Evolutionary conservation across 768 basidiomycete species (phyloP).

Genomic region (Mycena alexandri): DNA sequence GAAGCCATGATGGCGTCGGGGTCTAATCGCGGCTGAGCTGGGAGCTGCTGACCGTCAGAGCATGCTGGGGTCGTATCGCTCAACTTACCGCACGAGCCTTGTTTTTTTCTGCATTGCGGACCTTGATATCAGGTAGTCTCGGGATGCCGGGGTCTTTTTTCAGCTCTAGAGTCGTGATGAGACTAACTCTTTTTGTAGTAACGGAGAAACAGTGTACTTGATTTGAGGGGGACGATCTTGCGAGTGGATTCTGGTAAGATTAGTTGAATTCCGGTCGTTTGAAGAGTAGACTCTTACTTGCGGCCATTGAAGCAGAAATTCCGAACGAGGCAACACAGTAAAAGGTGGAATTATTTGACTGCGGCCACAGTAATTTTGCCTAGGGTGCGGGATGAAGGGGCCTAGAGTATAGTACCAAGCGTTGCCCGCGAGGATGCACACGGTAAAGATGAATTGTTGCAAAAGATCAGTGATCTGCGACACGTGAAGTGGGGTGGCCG

Average conservation of each 20-base stretch:
- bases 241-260: conserved; percentile 30
- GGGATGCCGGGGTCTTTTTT: conserved; percentile 94
- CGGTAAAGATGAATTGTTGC: too few species aligned
- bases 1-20: conserved; percentile 79
- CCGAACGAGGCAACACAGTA: too few species aligned
- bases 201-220: conserved; percentile 30
- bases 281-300: conserved; percentile 19
- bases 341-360: too few species aligned
- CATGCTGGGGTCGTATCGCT: background rate
- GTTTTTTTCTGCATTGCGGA: conserved; percentile 64
- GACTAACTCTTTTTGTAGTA: background rate
- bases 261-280: background rate
- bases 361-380: too few species aligned
- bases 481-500: background rate
- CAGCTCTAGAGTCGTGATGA: conserved; percentile 62
- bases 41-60: conserved; percentile 38
- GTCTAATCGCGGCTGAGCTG: conserved; percentile 50
- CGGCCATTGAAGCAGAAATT: conserved; percentile 21
- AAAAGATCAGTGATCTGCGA: too few species aligned
- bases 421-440: too few species aligned
- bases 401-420: too few species aligned
- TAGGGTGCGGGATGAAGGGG: too few species aligned
- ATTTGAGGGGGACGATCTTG: conserved; percentile 32
- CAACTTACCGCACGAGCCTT: conserved; percentile 56
- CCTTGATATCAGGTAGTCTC: conserved; percentile 81